phyloP scores from a whole-genome alignment of 1,284 basidiomycete species.

The Singerocomus rubriflavus region DNA sequence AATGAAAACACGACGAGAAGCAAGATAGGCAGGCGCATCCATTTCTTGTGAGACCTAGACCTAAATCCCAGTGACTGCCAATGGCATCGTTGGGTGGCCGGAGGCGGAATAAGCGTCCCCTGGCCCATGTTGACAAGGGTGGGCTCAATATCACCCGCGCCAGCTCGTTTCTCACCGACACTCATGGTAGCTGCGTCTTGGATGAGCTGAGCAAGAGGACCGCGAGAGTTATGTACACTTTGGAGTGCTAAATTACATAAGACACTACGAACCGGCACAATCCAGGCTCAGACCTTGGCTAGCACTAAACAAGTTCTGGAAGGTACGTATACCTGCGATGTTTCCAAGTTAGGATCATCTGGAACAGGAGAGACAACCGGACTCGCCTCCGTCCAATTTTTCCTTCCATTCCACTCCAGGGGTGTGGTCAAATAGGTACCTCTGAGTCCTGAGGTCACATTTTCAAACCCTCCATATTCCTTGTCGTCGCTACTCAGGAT shows the following conservation, averaged over 20 bases:
- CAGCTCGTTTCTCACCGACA: constrained; percentile 11
- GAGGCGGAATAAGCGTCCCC: constrained; percentile 14
- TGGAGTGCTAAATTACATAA: no score
- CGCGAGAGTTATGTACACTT: neutral
- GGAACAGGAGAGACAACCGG: neutral
- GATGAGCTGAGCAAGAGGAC: neutral
- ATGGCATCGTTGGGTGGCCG: constrained; percentile 9
- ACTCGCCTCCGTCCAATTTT: constrained; percentile 81
- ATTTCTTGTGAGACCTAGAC: constrained; percentile 12
- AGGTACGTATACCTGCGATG: constrained; percentile 74
- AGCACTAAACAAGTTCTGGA: constrained; percentile 74
- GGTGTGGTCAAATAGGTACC: constrained; percentile 79
- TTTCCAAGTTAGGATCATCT: constrained; percentile 8
- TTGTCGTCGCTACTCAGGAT: constrained; percentile 85
- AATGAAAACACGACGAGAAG: constrained; percentile 14
- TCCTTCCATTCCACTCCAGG: constrained; percentile 88
- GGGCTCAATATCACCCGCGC: constrained; percentile 3
- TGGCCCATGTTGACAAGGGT: neutral
- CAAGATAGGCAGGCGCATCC: constrained; percentile 12
- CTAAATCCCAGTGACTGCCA: neutral
- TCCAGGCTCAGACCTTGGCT: constrained; percentile 48
- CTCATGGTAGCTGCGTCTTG: constrained; percentile 13
- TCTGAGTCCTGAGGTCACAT: constrained; percentile 54
- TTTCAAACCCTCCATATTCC: constrained; percentile 85
- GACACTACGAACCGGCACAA: no score